Evolutionary conservation across 768 basidiomycete genomes (phyloP), one percentile per base, ranked within the genome.

Genomic region (Collybiopsis luxurians): DNA sequence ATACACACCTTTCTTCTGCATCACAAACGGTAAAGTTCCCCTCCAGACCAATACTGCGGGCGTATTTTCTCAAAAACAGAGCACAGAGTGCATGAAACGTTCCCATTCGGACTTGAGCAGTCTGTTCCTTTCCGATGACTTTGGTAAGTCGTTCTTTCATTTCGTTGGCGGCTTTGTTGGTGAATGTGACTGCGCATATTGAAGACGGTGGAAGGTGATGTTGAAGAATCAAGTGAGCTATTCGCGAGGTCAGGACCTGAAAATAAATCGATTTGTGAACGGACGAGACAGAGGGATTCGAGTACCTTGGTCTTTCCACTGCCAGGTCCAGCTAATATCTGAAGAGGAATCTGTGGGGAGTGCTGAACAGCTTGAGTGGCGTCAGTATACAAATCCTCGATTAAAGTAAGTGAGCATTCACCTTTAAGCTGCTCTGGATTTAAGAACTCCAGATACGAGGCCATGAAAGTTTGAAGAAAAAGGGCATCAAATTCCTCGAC

Each of bases 91-190:
- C 80, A 65, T 92, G 90, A 62, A 92, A 92, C 0, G 90, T 92
- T 5, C 90, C 90, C 85, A 83, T 74, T 60, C 76, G 77, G 23
- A 95, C 74, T 38, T 77, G 71, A 11, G 73, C 70, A 0, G 85
- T 86, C 2, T 64, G 65, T 26, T 79, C 68, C 38, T 82, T 78
- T 3, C 92, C 92, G 34, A 96, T 77, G 2, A 94, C 70, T 58
- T 79, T 81, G 19, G 72, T 71, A 28, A 96, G 73, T 3, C 93
- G 79, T 50, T 82, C 77, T 52, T 82, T 79, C 91, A 95, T 93
- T 73, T 95, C 93, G 58, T 83, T 87, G 1, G 92, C 91, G 15
- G 92, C 92, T 69, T 92, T 92, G 73, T 93, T 93, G 10, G 92
- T 94, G 68, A 95, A 96, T 5, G 80, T 96, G 11, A 95, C 89